Percentiles rank a stretch among this genome's conserved stretches.
Evolutionary conservation across 1,284 basidiomycete genomes (phyloP).

Genomic region (Chondrostereum purpureum): DNA sequence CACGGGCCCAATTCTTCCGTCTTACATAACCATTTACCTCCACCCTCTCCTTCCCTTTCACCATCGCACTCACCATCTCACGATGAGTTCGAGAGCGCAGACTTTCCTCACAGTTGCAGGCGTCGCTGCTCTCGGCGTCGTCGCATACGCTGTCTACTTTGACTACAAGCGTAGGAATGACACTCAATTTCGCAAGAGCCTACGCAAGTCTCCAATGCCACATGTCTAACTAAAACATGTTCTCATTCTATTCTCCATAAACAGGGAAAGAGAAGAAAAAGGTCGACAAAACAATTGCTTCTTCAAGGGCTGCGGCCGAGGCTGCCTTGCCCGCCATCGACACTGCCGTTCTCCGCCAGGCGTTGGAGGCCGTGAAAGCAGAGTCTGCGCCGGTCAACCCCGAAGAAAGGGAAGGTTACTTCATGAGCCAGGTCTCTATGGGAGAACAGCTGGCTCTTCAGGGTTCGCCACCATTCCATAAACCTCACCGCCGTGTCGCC

Average conservation of each 20-base stretch:
- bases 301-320: conserved; percentile 44
- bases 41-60: neutral
- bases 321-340: conserved; percentile 21
- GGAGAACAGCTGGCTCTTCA: conserved; percentile 81
- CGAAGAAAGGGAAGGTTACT: conserved; percentile 81
- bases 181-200: conserved; percentile 78
- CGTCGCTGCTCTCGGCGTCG: conserved; percentile 56
- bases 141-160: conserved; percentile 87
- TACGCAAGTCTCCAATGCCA: conserved; percentile 56
- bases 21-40: conserved; percentile 18
- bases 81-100: conserved; percentile 37
- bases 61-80: conserved; percentile 13
- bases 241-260: neutral
- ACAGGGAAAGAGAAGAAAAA: conserved; percentile 89
- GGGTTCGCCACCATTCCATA: conserved; percentile 41
- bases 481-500: neutral
- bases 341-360: conserved; percentile 50
- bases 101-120: conserved; percentile 57
- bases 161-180: conserved; percentile 94
- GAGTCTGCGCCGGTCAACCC: conserved; percentile 64
- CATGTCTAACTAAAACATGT: no score
- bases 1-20: conserved; percentile 7
- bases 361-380: conserved; percentile 53
- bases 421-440: conserved; percentile 83
- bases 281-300: conserved; percentile 69